phyloP scores from a whole-genome alignment of 2,329 filamentous ascomycete species.

The Blumeriella jaapii region DNA sequence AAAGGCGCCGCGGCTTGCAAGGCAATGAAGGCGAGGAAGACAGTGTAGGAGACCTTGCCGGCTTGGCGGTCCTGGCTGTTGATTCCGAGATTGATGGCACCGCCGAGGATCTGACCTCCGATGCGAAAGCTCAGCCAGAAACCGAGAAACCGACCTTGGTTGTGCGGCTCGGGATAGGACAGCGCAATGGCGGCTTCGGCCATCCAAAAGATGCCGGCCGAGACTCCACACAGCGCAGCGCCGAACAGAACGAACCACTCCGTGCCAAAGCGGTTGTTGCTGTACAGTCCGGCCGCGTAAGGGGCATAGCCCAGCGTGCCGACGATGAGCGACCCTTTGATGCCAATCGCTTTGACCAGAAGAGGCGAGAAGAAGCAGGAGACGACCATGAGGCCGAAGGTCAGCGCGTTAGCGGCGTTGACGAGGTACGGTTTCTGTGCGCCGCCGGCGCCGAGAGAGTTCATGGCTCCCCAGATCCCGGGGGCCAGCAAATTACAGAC shows the following conservation, averaged over 20 bases:
- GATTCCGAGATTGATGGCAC: constrained; percentile 58
- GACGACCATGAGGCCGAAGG: constrained; percentile 62
- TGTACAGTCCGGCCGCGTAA: constrained; percentile 59
- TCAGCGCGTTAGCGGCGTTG: constrained; percentile 56
- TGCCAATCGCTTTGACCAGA: constrained; percentile 55
- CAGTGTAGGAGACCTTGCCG: constrained; percentile 56
- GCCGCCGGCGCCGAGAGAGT: constrained; percentile 59
- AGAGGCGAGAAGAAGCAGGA: constrained; percentile 55
- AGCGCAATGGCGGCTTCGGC: constrained; percentile 64
- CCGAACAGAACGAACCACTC: constrained; percentile 58
- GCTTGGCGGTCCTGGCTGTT: constrained; percentile 45
- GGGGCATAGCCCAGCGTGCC: constrained; percentile 63
- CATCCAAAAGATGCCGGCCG: constrained; percentile 64
- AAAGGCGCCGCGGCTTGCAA: constrained; percentile 55
- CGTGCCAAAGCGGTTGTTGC: constrained; percentile 57
- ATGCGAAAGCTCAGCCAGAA: constrained; percentile 54
- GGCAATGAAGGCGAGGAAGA: constrained; percentile 60
- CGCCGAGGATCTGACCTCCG: constrained; percentile 57
- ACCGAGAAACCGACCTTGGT: constrained; percentile 51
- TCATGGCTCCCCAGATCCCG: constrained; percentile 65
- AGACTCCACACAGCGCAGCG: constrained; percentile 21
- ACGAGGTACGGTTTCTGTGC: constrained; percentile 53
- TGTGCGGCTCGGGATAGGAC: constrained; percentile 59
- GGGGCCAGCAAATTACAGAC: constrained; percentile 60
- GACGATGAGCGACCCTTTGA: constrained; percentile 59